Evolutionary conservation across 768 basidiomycete genomes (phyloP).

Genomic region (Lactarius tabidus): DNA sequence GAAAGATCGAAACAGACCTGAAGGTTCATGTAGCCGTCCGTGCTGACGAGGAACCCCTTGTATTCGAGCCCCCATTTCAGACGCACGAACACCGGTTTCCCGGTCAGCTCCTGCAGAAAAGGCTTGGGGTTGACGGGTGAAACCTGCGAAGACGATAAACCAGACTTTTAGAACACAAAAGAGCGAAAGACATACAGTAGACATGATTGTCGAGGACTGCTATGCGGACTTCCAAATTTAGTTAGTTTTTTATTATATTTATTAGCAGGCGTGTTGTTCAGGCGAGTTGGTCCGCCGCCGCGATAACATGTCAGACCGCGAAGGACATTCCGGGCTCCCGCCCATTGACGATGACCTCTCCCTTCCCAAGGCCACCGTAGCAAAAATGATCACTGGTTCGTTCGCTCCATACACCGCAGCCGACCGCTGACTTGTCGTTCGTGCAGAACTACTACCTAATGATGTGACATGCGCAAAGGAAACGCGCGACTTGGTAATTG

Average conservation of each 20-base stretch:
- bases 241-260: neutral
- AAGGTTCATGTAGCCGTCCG: conserved; percentile 99
- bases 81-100: conserved; percentile 90
- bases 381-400: conserved; percentile 92
- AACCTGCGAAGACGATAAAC: conserved; percentile 43
- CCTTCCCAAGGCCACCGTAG: conserved; percentile 93
- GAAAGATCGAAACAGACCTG: conserved; percentile 54
- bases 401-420: conserved; percentile 1
- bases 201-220: conserved; percentile 51
- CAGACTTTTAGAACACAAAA: neutral
- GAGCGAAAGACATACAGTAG: conserved; percentile 46
- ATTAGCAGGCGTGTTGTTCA: neutral
- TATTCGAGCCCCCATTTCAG: conserved; percentile 99
- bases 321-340: conserved; percentile 63
- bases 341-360: conserved; percentile 89
- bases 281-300: conserved; percentile 16
- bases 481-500: conserved; percentile 93
- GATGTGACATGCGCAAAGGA: conserved; percentile 93
- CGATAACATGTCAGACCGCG: conserved; percentile 80
- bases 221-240: conserved; percentile 41
- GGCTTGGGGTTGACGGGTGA: conserved; percentile 98
- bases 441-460: conserved; percentile 77
- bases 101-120: conserved; percentile 96
- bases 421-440: neutral
- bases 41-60: conserved; percentile 98